A percentile compares a stretch with the other conserved stretches of the same genome.
phyloP scores from a whole-genome alignment of 169 alveolate species.

The Ichthyophthirius multifiliis region DNA sequence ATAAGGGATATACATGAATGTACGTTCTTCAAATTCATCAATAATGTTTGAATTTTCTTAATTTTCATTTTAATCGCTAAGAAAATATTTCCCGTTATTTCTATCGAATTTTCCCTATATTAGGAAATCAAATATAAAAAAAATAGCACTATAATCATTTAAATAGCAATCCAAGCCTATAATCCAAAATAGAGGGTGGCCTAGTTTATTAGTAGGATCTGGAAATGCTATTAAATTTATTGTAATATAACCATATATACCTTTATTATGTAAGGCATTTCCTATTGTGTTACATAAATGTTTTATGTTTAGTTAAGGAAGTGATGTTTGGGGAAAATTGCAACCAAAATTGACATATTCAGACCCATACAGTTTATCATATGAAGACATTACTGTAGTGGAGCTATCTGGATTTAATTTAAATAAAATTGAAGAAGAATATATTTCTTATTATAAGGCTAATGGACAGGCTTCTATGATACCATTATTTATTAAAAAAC shows the following conservation, averaged over 20 bases:
- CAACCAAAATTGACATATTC: conserved; percentile 79
- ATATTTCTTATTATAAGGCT: conserved; percentile 49
- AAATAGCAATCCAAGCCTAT: conserved; percentile 60
- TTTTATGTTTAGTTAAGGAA: conserved; percentile 68
- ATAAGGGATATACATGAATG: conserved; percentile 53
- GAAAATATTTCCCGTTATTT: not conserved
- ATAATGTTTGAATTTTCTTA: not conserved
- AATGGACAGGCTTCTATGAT: conserved; percentile 85
- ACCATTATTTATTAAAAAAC: conserved; percentile 79
- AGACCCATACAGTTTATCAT: conserved; percentile 76
- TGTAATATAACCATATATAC: conserved; percentile 81
- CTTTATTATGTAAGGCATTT: conserved; percentile 71
- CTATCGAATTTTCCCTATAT: not conserved
- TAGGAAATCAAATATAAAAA: conserved; percentile 61
- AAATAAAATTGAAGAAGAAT: conserved; percentile 73
- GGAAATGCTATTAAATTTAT: conserved; percentile 78
- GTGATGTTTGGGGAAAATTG: conserved; percentile 75
- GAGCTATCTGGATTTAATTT: conserved; percentile 79
- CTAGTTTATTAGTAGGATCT: conserved; percentile 47
- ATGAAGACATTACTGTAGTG: conserved; percentile 72
- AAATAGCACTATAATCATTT: conserved; percentile 51
- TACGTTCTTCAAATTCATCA: conserved; percentile 43
- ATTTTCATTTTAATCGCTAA: not conserved
- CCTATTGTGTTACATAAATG: conserved; percentile 65
- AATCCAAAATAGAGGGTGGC: conserved; percentile 74